Evolutionary conservation across 352 stramenopile genomes (phyloP), one percentile per base, ranked within the genome.

Genomic region (Pythium folliculosum): DNA sequence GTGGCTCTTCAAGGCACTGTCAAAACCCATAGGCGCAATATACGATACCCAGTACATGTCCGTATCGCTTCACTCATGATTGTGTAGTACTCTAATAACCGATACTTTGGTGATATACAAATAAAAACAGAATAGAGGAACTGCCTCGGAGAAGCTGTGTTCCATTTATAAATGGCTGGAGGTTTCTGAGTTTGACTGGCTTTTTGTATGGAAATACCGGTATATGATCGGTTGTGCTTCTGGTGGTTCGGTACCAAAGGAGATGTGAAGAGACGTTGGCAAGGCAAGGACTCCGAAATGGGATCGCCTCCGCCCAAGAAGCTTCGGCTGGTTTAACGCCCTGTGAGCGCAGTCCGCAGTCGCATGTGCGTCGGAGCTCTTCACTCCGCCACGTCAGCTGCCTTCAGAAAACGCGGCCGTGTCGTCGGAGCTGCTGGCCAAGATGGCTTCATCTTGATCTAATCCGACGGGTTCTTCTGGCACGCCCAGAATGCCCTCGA

Each of bases 1-100:
- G 49, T 67, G 60, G 60, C 43, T 40, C 59, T 57, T 65, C 59
- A 57, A 57, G 19, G 56, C 21, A 52, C 56, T 65, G 7, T 14
- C n/a, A 38, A 25, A 53, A 25, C n/a, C 8, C 4, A 51, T 38
- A 52, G 2, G 37, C 25, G 5, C n/a, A n/a, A n/a, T n/a, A n/a
- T n/a, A n/a, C n/a, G n/a, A n/a, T n/a, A n/a, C n/a, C n/a, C n/a
- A n/a, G n/a, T n/a, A n/a, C n/a, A n/a, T n/a, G n/a, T n/a, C n/a
- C n/a, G n/a, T n/a, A n/a, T n/a, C 12, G 17, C 7, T n/a, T 21
- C 10, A n/a, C 5, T 47, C 40, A 47, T n/a, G 17, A 47, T 21
- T 13, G 5, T 21, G 4, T 47, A n/a, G 19, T 4, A 21, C 10
- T 1, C 12, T 50, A 27, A 37, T 27, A 51, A 21, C 12, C 12